phyloP scores from a whole-genome alignment of 139 green algal genomes.

The Closterium sp. region DNA sequence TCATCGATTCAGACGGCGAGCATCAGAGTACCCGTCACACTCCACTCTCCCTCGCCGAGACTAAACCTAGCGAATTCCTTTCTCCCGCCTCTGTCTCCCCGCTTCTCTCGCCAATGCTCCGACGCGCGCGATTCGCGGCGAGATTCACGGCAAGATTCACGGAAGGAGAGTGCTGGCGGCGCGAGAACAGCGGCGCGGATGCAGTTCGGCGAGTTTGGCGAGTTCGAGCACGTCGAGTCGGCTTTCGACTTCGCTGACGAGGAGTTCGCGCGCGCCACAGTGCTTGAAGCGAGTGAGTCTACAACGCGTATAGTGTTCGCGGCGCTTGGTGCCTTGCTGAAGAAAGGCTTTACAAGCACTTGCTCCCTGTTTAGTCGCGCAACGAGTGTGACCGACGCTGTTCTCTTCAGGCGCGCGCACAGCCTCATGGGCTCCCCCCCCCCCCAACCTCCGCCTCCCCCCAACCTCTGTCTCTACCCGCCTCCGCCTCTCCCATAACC shows the following conservation, averaged over 20 bases:
- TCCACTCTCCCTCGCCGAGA: neutral
- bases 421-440: too few relatives aligned
- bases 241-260: neutral
- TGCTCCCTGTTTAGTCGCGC: too few relatives aligned
- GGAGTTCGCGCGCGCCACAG: neutral
- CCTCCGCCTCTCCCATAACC: too few relatives aligned
- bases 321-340: neutral
- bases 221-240: neutral
- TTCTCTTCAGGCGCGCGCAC: too few relatives aligned
- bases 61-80: neutral
- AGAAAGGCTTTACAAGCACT: neutral
- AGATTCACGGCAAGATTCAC: neutral
- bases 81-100: neutral
- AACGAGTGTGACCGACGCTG: too few relatives aligned
- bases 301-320: neutral
- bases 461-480: too few relatives aligned
- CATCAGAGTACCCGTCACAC: neutral
- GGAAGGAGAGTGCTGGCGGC: neutral
- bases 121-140: neutral
- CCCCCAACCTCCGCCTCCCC: too few relatives aligned
- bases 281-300: neutral
- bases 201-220: neutral
- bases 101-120: neutral
- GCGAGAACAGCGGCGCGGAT: neutral
- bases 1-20: neutral